Evolutionary conservation across 2,329 filamentous ascomycete species (phyloP).

Genomic region (Myriosclerotinia curreyana): DNA sequence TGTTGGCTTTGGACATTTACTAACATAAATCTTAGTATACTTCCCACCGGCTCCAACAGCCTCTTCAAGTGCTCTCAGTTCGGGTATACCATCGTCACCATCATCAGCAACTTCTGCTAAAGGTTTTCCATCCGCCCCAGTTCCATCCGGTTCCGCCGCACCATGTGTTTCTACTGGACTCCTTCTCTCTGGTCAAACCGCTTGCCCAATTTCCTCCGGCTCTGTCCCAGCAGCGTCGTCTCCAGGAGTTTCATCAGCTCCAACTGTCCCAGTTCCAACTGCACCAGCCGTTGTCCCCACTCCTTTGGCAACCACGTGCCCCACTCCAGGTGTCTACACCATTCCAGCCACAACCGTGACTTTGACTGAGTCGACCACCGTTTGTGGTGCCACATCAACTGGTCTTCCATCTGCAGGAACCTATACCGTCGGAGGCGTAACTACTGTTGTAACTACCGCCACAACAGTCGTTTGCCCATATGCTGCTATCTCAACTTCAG

Average conservation of each 20-base stretch:
- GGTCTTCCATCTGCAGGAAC: constrained; percentile 59
- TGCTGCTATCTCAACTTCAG: constrained; percentile 59
- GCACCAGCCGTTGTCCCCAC: constrained; percentile 46
- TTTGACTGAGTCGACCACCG: constrained; percentile 63
- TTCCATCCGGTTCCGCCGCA: constrained; percentile 4
- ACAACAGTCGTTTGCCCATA: constrained; percentile 70
- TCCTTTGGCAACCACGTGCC: constrained; percentile 50
- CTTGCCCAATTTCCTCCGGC: constrained; percentile 6
- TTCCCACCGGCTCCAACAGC: constrained; percentile 33
- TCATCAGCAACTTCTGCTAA: constrained; percentile 10
- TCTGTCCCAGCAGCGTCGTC: constrained; percentile 1
- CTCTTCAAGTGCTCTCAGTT: constrained; percentile 21
- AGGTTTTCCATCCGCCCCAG: neutral
- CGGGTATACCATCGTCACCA: neutral
- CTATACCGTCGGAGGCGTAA: constrained; percentile 69
- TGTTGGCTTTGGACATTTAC: neutral
- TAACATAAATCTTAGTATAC: constrained; percentile 27
- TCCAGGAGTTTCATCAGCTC: neutral
- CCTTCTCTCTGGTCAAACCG: neutral
- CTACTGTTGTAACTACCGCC: constrained; percentile 62
- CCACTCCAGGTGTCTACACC: constrained; percentile 70
- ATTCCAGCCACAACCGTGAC: constrained; percentile 70
- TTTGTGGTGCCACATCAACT: constrained; percentile 61
- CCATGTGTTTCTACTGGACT: neutral
- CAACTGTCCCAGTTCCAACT: constrained; percentile 31